phyloP scores from a whole-genome alignment of 2,329 filamentous ascomycete genomes.

The Pseudopithomyces chartarum region DNA sequence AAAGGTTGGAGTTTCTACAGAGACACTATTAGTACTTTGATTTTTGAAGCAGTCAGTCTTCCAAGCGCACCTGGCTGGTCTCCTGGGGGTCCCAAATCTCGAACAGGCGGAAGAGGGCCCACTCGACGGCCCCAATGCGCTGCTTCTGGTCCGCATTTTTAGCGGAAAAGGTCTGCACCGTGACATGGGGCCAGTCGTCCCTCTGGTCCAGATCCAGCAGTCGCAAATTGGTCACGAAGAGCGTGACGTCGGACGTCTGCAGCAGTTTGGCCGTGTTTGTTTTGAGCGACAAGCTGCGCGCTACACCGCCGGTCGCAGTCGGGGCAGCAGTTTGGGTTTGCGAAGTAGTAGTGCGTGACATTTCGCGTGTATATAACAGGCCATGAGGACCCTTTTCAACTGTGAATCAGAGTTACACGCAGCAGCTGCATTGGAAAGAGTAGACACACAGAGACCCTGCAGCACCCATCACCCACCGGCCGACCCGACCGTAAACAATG shows the following conservation, averaged over 20 bases:
- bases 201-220: constrained; percentile 78
- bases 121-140: constrained; percentile 82
- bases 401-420: not conserved
- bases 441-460: no score
- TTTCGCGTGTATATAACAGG: constrained; percentile 13
- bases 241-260: constrained; percentile 38
- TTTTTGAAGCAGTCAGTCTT: not conserved
- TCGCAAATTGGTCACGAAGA: constrained; percentile 83
- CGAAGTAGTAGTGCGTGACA: constrained; percentile 33
- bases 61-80: constrained; percentile 66
- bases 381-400: constrained; percentile 11
- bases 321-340: constrained; percentile 26
- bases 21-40: constrained; percentile 1
- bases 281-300: constrained; percentile 39
- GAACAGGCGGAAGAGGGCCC: constrained; percentile 89
- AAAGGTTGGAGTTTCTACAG: constrained; percentile 81
- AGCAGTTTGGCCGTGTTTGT: constrained; percentile 34
- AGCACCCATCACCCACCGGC: no score
- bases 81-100: constrained; percentile 79
- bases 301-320: constrained; percentile 22
- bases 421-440: not conserved
- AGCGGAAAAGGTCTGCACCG: constrained; percentile 69
- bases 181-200: constrained; percentile 81
- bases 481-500: no score
- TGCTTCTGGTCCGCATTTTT: constrained; percentile 79